Evolutionary conservation across 2,329 filamentous ascomycete species (phyloP).

Genomic region (Sclerotinia spermophila): DNA sequence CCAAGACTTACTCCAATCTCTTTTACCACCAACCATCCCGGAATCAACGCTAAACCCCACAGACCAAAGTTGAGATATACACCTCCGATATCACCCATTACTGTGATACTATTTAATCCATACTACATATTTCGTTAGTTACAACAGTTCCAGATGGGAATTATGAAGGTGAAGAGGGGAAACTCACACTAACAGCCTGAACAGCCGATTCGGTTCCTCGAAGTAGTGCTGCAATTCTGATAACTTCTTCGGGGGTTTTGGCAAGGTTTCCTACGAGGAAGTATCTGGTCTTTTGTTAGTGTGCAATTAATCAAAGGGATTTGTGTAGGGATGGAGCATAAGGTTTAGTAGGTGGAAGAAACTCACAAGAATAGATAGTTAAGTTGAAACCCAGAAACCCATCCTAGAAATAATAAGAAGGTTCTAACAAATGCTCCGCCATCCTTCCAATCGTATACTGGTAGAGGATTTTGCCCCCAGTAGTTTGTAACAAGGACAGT

Average conservation of each 20-base stretch:
- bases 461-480: slow-evolving; percentile 44
- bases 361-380: slow-evolving; percentile 68
- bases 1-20: slow-evolving; percentile 32
- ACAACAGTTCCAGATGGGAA: not conserved
- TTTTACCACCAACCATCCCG: slow-evolving; percentile 62
- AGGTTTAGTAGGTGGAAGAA: not conserved
- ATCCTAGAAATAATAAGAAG: slow-evolving; percentile 65
- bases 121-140: slow-evolving; percentile 43
- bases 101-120: slow-evolving; percentile 56
- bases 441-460: slow-evolving; percentile 63
- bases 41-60: slow-evolving; percentile 60
- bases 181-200: slow-evolving; percentile 60
- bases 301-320: not conserved
- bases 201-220: slow-evolving; percentile 69
- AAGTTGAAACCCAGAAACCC: slow-evolving; percentile 64
- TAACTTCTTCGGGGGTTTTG: slow-evolving; percentile 56
- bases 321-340: not conserved
- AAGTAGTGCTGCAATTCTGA: slow-evolving; percentile 64
- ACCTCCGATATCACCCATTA: slow-evolving; percentile 63
- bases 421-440: slow-evolving; percentile 57
- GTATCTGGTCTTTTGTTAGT: slow-evolving; percentile 46
- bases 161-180: not conserved
- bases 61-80: slow-evolving; percentile 69
- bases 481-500: slow-evolving; percentile 63
- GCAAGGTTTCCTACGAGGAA: slow-evolving; percentile 68